A percentile compares a stretch with the other conserved stretches of the same genome.
phyloP scores from a whole-genome alignment of 441 rosid genomes.

The Adansonia gregorii region DNA sequence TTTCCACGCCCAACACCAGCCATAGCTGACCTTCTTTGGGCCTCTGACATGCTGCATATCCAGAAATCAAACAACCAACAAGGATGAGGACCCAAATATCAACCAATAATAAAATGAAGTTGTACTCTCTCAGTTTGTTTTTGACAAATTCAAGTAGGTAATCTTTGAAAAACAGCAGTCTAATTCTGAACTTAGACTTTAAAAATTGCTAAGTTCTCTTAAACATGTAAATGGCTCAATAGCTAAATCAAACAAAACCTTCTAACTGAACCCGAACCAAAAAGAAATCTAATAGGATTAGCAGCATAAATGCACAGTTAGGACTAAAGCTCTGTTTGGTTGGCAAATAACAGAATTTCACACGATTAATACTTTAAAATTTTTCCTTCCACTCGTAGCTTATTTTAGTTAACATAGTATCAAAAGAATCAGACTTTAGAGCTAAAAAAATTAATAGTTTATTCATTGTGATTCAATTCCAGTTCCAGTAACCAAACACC shows the following conservation, averaged over 20 bases:
- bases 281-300: conserved; percentile 15
- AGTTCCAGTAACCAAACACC: conserved; percentile 30
- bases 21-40: conserved; percentile 51
- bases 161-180: background rate
- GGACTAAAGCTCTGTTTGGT: conserved; percentile 22
- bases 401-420: conserved; percentile 4
- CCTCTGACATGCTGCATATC: conserved; percentile 69
- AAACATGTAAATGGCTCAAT: background rate
- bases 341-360: conserved; percentile 21
- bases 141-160: conserved; percentile 2
- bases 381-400: background rate
- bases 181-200: conserved; percentile 15
- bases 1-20: conserved; percentile 52
- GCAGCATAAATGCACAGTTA: conserved; percentile 18
- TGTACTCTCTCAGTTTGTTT: conserved; percentile 2
- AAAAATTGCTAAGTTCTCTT: background rate
- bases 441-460: conserved; percentile 4
- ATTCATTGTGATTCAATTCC: conserved; percentile 11
- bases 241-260: conserved; percentile 16
- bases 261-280: background rate
- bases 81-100: background rate
- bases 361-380: background rate
- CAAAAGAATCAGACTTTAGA: conserved; percentile 16
- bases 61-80: conserved; percentile 29
- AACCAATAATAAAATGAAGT: background rate